Evolutionary conservation across 345 rosid species (phyloP).

Genomic region (Barbarea vulgaris): DNA sequence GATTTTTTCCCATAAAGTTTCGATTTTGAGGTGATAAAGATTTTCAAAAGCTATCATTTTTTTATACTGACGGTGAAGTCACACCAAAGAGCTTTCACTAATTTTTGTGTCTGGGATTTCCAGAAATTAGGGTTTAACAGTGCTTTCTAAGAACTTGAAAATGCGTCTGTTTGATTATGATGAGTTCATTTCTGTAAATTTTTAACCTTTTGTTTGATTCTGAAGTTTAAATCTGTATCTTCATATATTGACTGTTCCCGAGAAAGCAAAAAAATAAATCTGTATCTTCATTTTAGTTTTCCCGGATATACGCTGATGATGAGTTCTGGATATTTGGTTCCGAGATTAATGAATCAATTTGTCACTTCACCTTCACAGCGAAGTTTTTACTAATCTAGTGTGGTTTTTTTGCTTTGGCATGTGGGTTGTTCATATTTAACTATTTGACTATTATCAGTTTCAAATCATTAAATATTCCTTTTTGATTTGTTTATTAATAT

Average conservation of each 20-base stretch:
- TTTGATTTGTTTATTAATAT: neutral
- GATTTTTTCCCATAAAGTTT: neutral
- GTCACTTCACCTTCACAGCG: neutral
- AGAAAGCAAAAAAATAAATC: neutral
- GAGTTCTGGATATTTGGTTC: neutral
- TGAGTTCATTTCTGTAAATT: neutral
- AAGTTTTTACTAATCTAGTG: neutral
- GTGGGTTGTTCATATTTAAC: constrained; percentile 14
- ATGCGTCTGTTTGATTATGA: neutral
- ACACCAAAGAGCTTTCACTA: neutral
- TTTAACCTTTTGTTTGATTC: neutral
- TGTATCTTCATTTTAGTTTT: neutral
- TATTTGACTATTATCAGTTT: constrained; percentile 18
- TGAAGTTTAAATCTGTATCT: neutral
- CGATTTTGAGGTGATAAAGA: neutral
- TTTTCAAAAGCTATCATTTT: neutral
- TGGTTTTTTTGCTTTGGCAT: neutral
- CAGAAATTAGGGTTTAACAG: constrained; percentile 8
- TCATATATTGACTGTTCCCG: neutral
- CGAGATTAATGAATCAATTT: neutral
- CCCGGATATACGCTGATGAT: neutral
- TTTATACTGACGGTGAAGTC: neutral
- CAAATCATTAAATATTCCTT: constrained; percentile 5
- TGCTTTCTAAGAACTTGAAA: neutral
- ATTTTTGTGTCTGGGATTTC: neutral